Conservation (phyloP, 257 asterid genomes). For the Solanum chmielewskii region DNA sequence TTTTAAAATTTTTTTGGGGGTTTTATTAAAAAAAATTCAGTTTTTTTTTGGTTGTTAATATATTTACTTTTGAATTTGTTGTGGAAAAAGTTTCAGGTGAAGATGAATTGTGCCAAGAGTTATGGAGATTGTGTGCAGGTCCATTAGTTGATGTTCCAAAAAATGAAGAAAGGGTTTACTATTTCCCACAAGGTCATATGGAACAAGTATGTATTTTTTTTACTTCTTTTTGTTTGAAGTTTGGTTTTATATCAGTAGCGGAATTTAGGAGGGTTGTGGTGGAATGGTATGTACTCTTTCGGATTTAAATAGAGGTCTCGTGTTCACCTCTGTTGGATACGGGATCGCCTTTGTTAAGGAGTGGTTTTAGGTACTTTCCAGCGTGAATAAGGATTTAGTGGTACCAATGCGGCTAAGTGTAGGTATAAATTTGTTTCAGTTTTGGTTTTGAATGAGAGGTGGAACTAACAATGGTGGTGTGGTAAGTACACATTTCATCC, state of each 20-base stretch:
- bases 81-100: constrained; percentile 12
- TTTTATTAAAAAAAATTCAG: not conserved
- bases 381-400: not conserved
- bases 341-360: not conserved
- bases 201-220: constrained; percentile 60
- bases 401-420: not conserved
- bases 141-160: constrained; percentile 88
- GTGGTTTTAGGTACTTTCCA: not conserved
- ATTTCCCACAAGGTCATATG: constrained; percentile 97
- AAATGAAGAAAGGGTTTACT: constrained; percentile 60
- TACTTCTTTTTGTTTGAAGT: not conserved
- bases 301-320: not conserved
- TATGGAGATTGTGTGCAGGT: constrained; percentile 97
- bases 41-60: too few species aligned
- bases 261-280: not conserved
- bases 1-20: not conserved
- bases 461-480: not conserved
- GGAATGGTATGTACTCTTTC: not conserved
- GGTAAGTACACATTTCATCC: not conserved
- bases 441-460: not conserved
- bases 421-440: not conserved
- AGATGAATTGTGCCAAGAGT: constrained; percentile 50
- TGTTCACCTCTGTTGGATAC: not conserved
- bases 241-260: not conserved
- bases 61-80: not conserved